Conservation (phyloP, 495 filamentous ascomycete genomes). For the Podospora tetraspora region DNA sequence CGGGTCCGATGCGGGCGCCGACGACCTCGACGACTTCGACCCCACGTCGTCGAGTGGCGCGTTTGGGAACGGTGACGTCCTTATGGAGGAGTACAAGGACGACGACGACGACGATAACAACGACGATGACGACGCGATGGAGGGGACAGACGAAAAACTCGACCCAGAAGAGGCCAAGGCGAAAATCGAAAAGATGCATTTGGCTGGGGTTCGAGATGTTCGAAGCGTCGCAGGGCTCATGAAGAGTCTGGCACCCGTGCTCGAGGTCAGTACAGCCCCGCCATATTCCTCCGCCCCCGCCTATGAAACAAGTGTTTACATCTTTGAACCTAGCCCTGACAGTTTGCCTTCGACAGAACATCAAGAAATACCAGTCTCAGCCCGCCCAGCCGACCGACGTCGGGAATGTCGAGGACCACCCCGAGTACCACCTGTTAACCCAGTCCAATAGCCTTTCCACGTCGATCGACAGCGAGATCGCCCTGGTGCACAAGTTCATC, state of each 20-base stretch:
- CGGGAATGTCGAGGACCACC: slow-evolving; percentile 78
- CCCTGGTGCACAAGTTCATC: slow-evolving; percentile 89
- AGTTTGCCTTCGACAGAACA: slow-evolving; percentile 58
- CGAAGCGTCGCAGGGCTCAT: slow-evolving; percentile 68
- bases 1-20: slow-evolving; percentile 54
- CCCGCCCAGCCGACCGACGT: slow-evolving; percentile 59
- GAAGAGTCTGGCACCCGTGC: slow-evolving; percentile 68
- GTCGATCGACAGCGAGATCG: slow-evolving; percentile 84
- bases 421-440: slow-evolving; percentile 77
- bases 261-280: slow-evolving; percentile 59
- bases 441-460: slow-evolving; percentile 81
- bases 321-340: slow-evolving; percentile 55
- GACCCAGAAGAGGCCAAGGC: slow-evolving; percentile 67
- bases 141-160: slow-evolving; percentile 42
- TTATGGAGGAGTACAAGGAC: slow-evolving; percentile 28
- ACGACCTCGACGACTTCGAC: slow-evolving; percentile 43
- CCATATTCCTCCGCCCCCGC: slow-evolving; percentile 11
- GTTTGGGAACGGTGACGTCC: slow-evolving; percentile 23
- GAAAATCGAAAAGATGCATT: slow-evolving; percentile 72
- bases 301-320: slow-evolving; percentile 40
- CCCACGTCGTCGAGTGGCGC: slow-evolving; percentile 20
- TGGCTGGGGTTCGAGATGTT: slow-evolving; percentile 66
- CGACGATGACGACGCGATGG: slow-evolving; percentile 48
- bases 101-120: slow-evolving; percentile 34
- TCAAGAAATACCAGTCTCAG: slow-evolving; percentile 64